Conservation (phyloP, 2,329 filamentous ascomycete species). For the Talaromyces sp. region DNA sequence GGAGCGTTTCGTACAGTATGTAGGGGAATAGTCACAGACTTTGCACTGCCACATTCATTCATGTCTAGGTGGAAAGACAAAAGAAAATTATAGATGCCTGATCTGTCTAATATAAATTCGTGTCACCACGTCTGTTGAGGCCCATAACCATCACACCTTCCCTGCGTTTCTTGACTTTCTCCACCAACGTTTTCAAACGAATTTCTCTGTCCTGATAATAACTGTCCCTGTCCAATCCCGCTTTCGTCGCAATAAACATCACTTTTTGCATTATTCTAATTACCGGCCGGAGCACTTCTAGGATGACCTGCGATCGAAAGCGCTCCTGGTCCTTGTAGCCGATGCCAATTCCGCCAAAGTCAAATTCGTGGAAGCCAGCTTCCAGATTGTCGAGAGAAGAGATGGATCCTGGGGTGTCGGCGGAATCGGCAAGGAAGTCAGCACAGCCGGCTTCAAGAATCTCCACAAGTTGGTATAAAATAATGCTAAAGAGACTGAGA, state of each 20-base stretch:
- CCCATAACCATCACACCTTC: background rate
- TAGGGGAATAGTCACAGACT: background rate
- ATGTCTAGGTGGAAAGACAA: background rate
- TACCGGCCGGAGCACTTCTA: background rate
- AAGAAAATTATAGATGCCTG: background rate
- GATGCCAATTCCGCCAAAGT: background rate
- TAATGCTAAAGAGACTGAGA: background rate
- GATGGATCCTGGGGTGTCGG: background rate
- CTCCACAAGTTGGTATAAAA: background rate
- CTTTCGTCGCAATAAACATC: background rate
- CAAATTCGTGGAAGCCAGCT: constrained; percentile 1
- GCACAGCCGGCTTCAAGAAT: background rate
- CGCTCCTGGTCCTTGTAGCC: constrained; percentile 1
- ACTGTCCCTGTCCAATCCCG: background rate
- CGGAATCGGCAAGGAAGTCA: background rate
- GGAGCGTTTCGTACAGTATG: background rate
- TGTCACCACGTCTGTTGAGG: background rate
- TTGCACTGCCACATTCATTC: background rate
- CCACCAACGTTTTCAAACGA: background rate
- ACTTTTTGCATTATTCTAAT: background rate
- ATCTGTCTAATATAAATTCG: background rate
- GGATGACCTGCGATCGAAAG: background rate
- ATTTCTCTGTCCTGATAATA: background rate
- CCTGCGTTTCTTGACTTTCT: background rate
- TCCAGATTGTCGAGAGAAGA: background rate